Base-by-base conservation (phyloP, 495 filamentous ascomycete genomes). In the Eremomyces bilateralis region DNA sequence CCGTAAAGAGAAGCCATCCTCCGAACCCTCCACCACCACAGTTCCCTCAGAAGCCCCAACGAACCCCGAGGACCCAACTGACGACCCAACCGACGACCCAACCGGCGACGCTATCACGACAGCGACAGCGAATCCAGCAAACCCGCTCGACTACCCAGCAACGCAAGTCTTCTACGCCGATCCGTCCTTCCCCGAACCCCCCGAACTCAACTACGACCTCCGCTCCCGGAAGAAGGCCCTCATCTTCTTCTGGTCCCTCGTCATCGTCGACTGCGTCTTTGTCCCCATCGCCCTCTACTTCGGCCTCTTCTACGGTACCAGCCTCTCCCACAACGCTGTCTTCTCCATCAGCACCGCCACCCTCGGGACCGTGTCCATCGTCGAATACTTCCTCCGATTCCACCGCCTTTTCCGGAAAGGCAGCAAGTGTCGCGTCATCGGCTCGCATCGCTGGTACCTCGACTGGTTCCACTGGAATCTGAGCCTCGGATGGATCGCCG, bases 391-490 rank as follows among this genome's bases (percentile, higher is more conserved):
- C 28, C 42, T 53, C n/a, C 48, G 58, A 1, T 54, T 53, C 39
- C 42, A 43, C 27, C 39, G 49, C 17, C 36, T 61, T 32, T 53
- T 47, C 46, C 47, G 44, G 39, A 65, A 64, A 42, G 46, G 49
- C 39, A 65, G 62, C 13, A 56, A 53, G 20, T 63, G 64, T 22
- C 58, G 67, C 11, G 62, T 64, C 4, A 51, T 70, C 24, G 68
- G 67, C 18, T 61, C 66, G 8, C 48, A 49, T 19, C 54, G 58
- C 38, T 56, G 50, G 53, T 62, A 67, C 37, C 53, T 71, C 31
- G 68, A 74, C 40, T 72, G 67, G 49, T 71, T 71, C 38, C 67
- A 72, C 31, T 67, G 69, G 53, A 70, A 69, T 38, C 66, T 70
- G 39, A 65, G 61, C 2, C 56, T 67, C 21, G 63, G 63, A 1